Evolutionary conservation across 2,329 filamentous ascomycete species (phyloP), one percentile per base, ranked within the genome.

Genomic region (Thermothelomyces thermophilus): DNA sequence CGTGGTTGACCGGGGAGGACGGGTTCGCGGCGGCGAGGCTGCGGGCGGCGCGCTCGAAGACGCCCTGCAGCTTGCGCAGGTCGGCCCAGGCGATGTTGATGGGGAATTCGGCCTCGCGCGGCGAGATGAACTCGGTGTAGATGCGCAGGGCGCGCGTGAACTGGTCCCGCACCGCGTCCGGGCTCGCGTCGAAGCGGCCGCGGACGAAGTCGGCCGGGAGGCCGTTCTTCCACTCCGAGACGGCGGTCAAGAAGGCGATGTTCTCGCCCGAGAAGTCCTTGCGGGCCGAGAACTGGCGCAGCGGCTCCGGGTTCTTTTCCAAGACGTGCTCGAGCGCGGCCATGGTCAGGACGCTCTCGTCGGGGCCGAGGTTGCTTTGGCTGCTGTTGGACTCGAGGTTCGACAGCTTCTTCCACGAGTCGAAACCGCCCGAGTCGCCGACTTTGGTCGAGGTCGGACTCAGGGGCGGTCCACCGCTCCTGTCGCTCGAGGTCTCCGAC

Each of bases 251-350:
- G 63, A 86, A 86, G 41, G 82, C 76, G 56, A 86, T 82, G 60
- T 87, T 87, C 63, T 87, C 83, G 13, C 82, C 83, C 0, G 82
- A 85, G 60, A 86, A 86, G 57, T 86, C 83, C 31, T 76, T 73
- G 1, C 78, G 70, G 0, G 82, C 82, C 0, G 83, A 82, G 62
- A 84, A 87, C 46, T 79, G 66, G 49, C 83, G 78, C 0, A 87
- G 71, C 0, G 79, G 77, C 4, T 73, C 69, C 0, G 80, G 77
- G 60, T 84, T 82, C 43, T 73, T 70, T 47, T 74, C 68, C 0
- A 87, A 69, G 4, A 80, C 77, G 51, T 78, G 71, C 55, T 86
- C 82, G 2, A 86, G 72, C 0, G 81, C 79, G 36, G 72, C 70
- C 75, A 84, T 82, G 39, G 77, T 79, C 41, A 77, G 69, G 57